A percentile compares a stretch with the other conserved stretches of the same genome.
Evolutionary conservation across 2,329 filamentous ascomycete genomes (phyloP).

Genomic region (Gremmenia infestans): DNA sequence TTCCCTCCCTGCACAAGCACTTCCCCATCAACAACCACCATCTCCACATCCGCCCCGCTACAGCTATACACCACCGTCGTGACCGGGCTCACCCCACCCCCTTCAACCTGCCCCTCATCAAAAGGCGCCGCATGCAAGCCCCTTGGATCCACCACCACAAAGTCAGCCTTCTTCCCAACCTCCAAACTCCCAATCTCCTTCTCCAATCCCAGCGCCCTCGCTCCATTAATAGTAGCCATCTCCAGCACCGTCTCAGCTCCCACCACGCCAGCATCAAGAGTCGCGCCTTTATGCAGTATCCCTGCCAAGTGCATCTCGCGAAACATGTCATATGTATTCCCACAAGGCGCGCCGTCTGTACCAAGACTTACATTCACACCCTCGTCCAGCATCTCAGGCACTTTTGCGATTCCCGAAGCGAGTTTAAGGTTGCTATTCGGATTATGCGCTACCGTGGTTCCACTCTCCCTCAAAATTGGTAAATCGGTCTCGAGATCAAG

Average conservation of each 20-base stretch:
- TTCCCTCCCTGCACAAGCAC: slow-evolving; percentile 21
- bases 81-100: slow-evolving; percentile 34
- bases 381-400: slow-evolving; percentile 39
- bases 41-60: slow-evolving; percentile 23
- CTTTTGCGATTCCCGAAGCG: slow-evolving; percentile 43
- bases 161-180: slow-evolving; percentile 51
- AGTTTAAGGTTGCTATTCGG: slow-evolving; percentile 49
- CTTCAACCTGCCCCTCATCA: slow-evolving; percentile 30
- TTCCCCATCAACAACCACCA: slow-evolving; percentile 27
- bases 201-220: slow-evolving; percentile 46
- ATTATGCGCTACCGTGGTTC: slow-evolving; percentile 45
- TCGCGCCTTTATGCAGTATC: slow-evolving; percentile 43
- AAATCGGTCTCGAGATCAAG: slow-evolving; percentile 40
- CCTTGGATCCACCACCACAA: slow-evolving; percentile 43
- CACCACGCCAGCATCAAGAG: slow-evolving; percentile 38
- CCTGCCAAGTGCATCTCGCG: slow-evolving; percentile 48
- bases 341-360: slow-evolving; percentile 49
- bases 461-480: slow-evolving; percentile 34
- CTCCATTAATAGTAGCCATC: slow-evolving; percentile 48
- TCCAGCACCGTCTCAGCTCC: slow-evolving; percentile 42
- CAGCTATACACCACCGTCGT: slow-evolving; percentile 31
- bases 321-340: slow-evolving; percentile 47
- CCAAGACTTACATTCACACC: slow-evolving; percentile 45
- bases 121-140: slow-evolving; percentile 32
- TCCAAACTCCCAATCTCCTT: slow-evolving; percentile 47